Conservation (phyloP, 2,329 filamentous ascomycete genomes). For the Chrysosporium queenslandicum region DNA sequence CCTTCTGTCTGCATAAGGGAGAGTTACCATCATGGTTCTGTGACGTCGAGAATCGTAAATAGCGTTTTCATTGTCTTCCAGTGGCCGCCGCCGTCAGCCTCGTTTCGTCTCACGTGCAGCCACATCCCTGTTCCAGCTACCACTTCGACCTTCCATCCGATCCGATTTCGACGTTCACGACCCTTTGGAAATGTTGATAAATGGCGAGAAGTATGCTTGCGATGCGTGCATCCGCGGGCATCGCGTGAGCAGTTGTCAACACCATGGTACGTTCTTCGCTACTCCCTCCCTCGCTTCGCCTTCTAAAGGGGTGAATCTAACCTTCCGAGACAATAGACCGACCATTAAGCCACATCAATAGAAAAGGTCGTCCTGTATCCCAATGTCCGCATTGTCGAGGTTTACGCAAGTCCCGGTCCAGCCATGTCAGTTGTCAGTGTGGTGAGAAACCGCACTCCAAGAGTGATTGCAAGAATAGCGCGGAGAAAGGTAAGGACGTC, state of each 20-base stretch:
- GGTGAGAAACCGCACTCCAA: slow-evolving; percentile 61
- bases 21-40: slow-evolving; percentile 2
- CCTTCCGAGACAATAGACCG: slow-evolving; percentile 53
- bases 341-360: slow-evolving; percentile 86
- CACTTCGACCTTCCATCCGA: neutral
- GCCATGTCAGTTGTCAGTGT: slow-evolving; percentile 94
- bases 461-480: slow-evolving; percentile 26
- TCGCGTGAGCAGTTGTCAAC: slow-evolving; percentile 96
- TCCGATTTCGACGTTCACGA: neutral
- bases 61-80: neutral
- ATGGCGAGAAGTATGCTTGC: slow-evolving; percentile 21
- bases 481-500: slow-evolving; percentile 26
- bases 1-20: neutral
- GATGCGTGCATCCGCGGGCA: slow-evolving; percentile 97
- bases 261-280: slow-evolving; percentile 62
- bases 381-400: slow-evolving; percentile 96
- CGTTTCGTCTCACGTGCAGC: slow-evolving; percentile 9
- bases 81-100: slow-evolving; percentile 4
- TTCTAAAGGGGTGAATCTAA: too few relatives aligned
- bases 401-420: slow-evolving; percentile 89
- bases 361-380: slow-evolving; percentile 92
- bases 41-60: neutral
- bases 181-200: slow-evolving; percentile 18
- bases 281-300: neutral
- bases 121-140: slow-evolving; percentile 3